phyloP scores from a whole-genome alignment of 2,329 filamentous ascomycete species.

The Curvularia verruculosa region DNA sequence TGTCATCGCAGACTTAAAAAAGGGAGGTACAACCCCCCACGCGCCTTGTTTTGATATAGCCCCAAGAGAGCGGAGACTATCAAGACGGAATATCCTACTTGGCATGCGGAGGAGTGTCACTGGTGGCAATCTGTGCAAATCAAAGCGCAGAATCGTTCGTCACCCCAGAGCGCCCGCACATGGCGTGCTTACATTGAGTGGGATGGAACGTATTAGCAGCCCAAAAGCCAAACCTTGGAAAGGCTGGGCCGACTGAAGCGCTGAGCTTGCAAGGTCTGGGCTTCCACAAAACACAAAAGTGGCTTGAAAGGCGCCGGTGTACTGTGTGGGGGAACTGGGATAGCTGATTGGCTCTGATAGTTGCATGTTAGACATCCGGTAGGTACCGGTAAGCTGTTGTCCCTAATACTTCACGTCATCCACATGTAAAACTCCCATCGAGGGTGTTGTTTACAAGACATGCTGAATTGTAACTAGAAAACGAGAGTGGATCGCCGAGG shows the following conservation, averaged over 20 bases:
- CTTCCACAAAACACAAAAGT: conserved; percentile 22
- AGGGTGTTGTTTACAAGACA: too few species aligned
- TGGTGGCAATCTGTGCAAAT: conserved; percentile 26
- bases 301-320: conserved; percentile 15
- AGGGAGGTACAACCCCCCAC: conserved; percentile 26
- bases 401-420: background rate
- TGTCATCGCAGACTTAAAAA: conserved; percentile 28
- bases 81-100: conserved; percentile 25
- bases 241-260: conserved; percentile 28
- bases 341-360: conserved; percentile 10
- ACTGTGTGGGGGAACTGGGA: conserved; percentile 5
- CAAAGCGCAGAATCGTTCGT: conserved; percentile 20
- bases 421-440: background rate
- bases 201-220: conserved; percentile 19
- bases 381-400: background rate
- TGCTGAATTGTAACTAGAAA: background rate
- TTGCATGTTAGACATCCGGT: background rate
- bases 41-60: conserved; percentile 21
- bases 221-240: conserved; percentile 28
- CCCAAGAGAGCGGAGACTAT: conserved; percentile 20
- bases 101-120: conserved; percentile 25
- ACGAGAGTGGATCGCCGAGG: background rate
- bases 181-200: conserved; percentile 29
- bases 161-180: conserved; percentile 22
- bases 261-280: conserved; percentile 42